Evolutionary conservation across 2,329 filamentous ascomycete genomes (phyloP).

Genomic region (Chaetomiaceae sp.): DNA sequence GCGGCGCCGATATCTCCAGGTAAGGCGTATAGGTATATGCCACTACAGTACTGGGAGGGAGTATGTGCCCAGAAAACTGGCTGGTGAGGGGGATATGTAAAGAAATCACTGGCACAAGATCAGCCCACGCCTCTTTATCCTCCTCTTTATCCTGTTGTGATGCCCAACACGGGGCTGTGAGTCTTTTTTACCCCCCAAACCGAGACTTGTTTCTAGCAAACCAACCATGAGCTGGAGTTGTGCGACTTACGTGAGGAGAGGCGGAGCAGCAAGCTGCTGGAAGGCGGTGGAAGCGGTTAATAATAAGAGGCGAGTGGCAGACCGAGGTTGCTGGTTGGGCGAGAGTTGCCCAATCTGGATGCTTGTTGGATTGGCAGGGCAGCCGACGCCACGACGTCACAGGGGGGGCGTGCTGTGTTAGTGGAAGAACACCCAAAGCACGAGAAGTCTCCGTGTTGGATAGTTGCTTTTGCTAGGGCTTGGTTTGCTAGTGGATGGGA

Average conservation of each 20-base stretch:
- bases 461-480: too few relatives aligned
- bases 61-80: too few relatives aligned
- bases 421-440: too few relatives aligned
- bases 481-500: too few relatives aligned
- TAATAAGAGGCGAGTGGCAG: background rate
- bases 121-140: background rate
- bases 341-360: slow-evolving; percentile 11
- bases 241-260: background rate
- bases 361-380: slow-evolving; percentile 5
- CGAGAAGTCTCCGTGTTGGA: too few relatives aligned
- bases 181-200: too few relatives aligned
- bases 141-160: background rate
- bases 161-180: too few relatives aligned
- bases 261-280: background rate
- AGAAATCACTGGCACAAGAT: background rate
- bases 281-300: slow-evolving; percentile 1
- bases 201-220: too few relatives aligned
- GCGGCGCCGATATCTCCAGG: too few relatives aligned
- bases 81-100: background rate
- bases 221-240: background rate
- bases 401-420: too few relatives aligned
- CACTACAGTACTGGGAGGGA: too few relatives aligned
- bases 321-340: background rate
- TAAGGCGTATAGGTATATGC: too few relatives aligned
- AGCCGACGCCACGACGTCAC: slow-evolving; percentile 8